Evolutionary conservation across 2,329 filamentous ascomycete species (phyloP).

Genomic region (Phaeosphaeria sp.): DNA sequence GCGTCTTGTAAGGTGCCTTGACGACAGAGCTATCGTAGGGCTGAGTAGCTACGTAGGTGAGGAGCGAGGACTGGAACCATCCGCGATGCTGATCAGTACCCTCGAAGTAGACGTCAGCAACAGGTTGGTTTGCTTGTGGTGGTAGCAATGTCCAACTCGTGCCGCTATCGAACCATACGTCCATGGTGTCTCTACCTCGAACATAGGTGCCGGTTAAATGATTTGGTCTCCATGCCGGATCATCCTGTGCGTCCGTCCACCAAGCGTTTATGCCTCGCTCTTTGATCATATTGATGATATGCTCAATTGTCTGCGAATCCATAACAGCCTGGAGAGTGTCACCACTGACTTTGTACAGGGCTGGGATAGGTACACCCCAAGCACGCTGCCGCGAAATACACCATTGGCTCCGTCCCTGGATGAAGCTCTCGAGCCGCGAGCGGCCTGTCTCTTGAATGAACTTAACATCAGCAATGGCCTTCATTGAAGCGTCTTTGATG

Average conservation of each 20-base stretch:
- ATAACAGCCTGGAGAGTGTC: constrained; percentile 73
- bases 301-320: constrained; percentile 77
- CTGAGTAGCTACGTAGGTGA: constrained; percentile 79
- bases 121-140: constrained; percentile 46
- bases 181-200: constrained; percentile 94
- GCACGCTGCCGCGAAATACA: constrained; percentile 95
- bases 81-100: constrained; percentile 95
- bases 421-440: constrained; percentile 80
- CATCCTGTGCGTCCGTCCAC: constrained; percentile 84
- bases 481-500: constrained; percentile 77
- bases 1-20: constrained; percentile 77
- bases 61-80: constrained; percentile 96
- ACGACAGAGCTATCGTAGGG: constrained; percentile 26
- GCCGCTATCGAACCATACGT: constrained; percentile 99
- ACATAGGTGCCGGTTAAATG: constrained; percentile 67
- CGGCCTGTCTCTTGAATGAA: constrained; percentile 81
- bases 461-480: constrained; percentile 71
- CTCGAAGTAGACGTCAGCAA: constrained; percentile 89
- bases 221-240: constrained; percentile 76
- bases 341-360: constrained; percentile 73
- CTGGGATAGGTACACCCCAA: constrained; percentile 97
- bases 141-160: constrained; percentile 77
- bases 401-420: constrained; percentile 91
- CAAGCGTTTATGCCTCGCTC: constrained; percentile 86
- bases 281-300: constrained; percentile 81